Percentiles rank a stretch among this genome's conserved stretches.
These are phyloP conservation scores for Ophiosphaerella narmari DNA, from an alignment of 2,329 filamentous ascomycete genomes.

Conservation along the genomic window DNA sequence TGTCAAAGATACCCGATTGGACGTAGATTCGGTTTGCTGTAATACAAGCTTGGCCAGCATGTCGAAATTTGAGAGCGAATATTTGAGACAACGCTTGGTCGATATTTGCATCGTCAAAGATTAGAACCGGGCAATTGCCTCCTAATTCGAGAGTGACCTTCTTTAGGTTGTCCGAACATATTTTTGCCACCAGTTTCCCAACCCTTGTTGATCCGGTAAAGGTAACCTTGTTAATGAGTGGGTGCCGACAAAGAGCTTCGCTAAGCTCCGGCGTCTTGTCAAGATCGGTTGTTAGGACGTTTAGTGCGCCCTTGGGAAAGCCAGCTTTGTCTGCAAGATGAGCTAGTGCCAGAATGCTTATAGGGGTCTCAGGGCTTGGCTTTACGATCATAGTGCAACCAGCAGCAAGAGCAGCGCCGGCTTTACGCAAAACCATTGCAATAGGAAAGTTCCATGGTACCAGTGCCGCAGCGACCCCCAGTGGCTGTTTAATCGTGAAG, in stretches of 20 bases:
- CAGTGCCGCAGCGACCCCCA: constrained; percentile 69
- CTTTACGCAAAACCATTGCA: constrained; percentile 71
- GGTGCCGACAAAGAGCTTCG: constrained; percentile 61
- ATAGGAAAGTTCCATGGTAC: constrained; percentile 77
- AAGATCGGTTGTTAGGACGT: constrained; percentile 63
- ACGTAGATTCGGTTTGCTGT: constrained; percentile 69
- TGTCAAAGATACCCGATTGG: constrained; percentile 65
- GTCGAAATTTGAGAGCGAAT: constrained; percentile 59
- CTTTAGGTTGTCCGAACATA: constrained; percentile 65
- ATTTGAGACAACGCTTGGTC: constrained; percentile 56
- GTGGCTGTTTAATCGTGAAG: constrained; percentile 75
- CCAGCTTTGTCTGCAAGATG: constrained; percentile 47
- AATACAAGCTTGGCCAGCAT: constrained; percentile 68
- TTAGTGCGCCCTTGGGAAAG: constrained; percentile 63
- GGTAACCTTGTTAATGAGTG: constrained; percentile 64
- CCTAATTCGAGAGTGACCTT: constrained; percentile 68
- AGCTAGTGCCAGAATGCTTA: constrained; percentile 45
- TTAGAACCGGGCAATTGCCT: constrained; percentile 67
- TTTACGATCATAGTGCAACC: constrained; percentile 72
- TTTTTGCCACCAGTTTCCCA: constrained; percentile 65
- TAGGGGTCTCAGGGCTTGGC: constrained; percentile 49
- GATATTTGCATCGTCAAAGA: constrained; percentile 68
- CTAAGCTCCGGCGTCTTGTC: constrained; percentile 60
- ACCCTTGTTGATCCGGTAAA: constrained; percentile 65
- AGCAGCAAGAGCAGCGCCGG: constrained; percentile 69